Evolutionary conservation across 495 filamentous ascomycete genomes (phyloP).

Genomic region (Acidomyces sp.): DNA sequence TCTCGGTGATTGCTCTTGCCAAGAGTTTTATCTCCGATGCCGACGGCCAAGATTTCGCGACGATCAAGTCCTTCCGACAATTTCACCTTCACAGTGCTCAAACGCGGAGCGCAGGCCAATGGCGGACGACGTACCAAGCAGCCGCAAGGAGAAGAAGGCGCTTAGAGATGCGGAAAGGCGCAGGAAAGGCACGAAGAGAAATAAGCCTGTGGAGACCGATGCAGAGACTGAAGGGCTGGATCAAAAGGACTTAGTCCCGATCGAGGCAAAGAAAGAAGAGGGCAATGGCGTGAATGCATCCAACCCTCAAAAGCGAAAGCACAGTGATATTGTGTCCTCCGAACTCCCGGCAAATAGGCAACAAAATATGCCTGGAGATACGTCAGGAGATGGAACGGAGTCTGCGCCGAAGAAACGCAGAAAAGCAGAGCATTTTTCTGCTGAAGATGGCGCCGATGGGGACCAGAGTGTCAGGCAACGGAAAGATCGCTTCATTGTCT

Average conservation of each 20-base stretch:
- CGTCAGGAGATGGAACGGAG: background rate
- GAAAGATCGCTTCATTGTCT: slow-evolving; percentile 18
- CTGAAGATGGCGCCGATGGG: background rate
- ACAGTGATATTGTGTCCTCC: too few species aligned
- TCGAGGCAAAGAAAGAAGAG: background rate
- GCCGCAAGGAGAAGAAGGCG: slow-evolving; percentile 15
- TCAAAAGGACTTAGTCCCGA: slow-evolving; percentile 2
- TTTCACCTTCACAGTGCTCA: too few species aligned
- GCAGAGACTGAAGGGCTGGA: background rate
- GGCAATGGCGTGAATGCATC: background rate
- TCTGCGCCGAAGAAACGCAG: slow-evolving; percentile 7
- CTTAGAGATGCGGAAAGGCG: slow-evolving; percentile 12
- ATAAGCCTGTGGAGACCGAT: slow-evolving; percentile 2
- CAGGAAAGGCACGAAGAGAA: slow-evolving; percentile 12
- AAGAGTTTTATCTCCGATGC: too few species aligned
- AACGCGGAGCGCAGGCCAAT: background rate
- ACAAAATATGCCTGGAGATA: slow-evolving; percentile 1
- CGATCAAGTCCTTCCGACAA: too few species aligned
- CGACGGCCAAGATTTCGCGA: too few species aligned
- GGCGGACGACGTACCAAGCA: slow-evolving; percentile 8
- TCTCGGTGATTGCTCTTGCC: too few species aligned
- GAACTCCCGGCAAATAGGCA: background rate
- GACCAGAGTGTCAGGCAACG: background rate
- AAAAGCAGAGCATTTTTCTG: slow-evolving; percentile 1
- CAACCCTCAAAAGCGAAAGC: slow-evolving; percentile 6